phyloP scores from a whole-genome alignment of 257 asterid species.

The Nicotiana knightiana region DNA sequence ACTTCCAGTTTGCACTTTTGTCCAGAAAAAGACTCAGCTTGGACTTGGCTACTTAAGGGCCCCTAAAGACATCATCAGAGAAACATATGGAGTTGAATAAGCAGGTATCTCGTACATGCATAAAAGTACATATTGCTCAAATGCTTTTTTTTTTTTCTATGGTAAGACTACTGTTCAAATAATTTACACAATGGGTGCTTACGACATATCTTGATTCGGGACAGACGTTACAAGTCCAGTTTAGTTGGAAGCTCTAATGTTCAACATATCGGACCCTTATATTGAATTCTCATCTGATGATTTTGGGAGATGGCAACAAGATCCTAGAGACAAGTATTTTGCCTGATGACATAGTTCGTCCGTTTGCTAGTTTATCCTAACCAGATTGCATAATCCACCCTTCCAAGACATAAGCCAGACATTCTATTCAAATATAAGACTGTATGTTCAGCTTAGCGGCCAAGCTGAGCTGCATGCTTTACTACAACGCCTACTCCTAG shows the following conservation, averaged over 20 bases:
- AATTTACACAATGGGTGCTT: not conserved
- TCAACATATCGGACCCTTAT: not conserved
- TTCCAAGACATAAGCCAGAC: not conserved
- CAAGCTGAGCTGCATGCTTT: not conserved
- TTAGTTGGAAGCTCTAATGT: not conserved
- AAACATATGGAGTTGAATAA: slow-evolving; percentile 1
- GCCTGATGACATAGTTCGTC: not conserved
- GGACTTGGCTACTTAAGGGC: slow-evolving; percentile 20
- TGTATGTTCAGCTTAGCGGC: not conserved
- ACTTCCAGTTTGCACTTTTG: slow-evolving; percentile 40
- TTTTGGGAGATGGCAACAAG: not conserved
- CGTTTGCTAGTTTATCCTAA: not conserved
- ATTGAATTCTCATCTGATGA: not conserved
- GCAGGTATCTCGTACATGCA: not conserved
- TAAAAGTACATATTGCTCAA: not conserved
- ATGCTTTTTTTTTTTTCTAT: not conserved
- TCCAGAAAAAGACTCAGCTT: slow-evolving; percentile 26
- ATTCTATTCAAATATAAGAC: not conserved
- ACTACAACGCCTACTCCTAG: too few species aligned
- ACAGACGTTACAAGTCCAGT: not conserved
- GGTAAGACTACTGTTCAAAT: not conserved
- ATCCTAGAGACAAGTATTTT: not conserved
- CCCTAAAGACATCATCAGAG: slow-evolving; percentile 33
- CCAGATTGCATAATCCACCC: not conserved
- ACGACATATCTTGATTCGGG: not conserved